phyloP scores from a whole-genome alignment of 2,329 filamentous ascomycete genomes.

The Cercospora beticola region DNA sequence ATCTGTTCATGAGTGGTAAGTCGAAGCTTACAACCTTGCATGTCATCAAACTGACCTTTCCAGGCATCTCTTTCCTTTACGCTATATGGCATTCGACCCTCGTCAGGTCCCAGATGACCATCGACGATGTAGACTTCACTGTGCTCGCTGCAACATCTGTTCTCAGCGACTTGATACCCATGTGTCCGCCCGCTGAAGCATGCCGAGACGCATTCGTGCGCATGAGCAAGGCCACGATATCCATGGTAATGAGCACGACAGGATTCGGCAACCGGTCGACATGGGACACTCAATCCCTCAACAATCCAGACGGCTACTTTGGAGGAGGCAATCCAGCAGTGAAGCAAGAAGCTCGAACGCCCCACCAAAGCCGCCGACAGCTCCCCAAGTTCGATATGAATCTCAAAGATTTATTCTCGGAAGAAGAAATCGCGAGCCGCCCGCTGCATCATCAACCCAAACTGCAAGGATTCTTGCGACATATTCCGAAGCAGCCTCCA shows the following conservation, averaged over 20 bases:
- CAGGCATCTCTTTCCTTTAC: constrained; percentile 85
- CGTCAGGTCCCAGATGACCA: constrained; percentile 79
- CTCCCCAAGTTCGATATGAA: constrained; percentile 61
- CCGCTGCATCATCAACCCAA: constrained; percentile 31
- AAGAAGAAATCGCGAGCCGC: constrained; percentile 42
- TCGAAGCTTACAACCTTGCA: constrained; percentile 1
- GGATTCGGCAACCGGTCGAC: constrained; percentile 62
- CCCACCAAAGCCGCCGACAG: constrained; percentile 9
- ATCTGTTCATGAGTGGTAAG: constrained; percentile 92
- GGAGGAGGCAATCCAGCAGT: constrained; percentile 5
- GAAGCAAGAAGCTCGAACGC: constrained; percentile 10
- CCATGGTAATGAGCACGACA: constrained; percentile 80
- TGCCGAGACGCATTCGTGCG: constrained; percentile 93
- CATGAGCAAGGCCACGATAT: constrained; percentile 91
- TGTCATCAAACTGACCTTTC: background rate
- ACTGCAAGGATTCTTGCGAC: constrained; percentile 25
- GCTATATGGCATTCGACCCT: constrained; percentile 94
- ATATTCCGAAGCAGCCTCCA: constrained; percentile 26
- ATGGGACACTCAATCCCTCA: constrained; percentile 33
- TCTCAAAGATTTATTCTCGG: constrained; percentile 52
- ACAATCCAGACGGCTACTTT: constrained; percentile 33
- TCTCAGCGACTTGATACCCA: constrained; percentile 85
- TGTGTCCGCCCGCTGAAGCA: constrained; percentile 91
- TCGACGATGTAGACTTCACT: constrained; percentile 97
- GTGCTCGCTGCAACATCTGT: constrained; percentile 91